Evolutionary conservation across 225 moss, liverwort and hornwort genomes (phyloP), one percentile per base, ranked within the genome.

Genomic region (Thuidium tamariscinum): DNA sequence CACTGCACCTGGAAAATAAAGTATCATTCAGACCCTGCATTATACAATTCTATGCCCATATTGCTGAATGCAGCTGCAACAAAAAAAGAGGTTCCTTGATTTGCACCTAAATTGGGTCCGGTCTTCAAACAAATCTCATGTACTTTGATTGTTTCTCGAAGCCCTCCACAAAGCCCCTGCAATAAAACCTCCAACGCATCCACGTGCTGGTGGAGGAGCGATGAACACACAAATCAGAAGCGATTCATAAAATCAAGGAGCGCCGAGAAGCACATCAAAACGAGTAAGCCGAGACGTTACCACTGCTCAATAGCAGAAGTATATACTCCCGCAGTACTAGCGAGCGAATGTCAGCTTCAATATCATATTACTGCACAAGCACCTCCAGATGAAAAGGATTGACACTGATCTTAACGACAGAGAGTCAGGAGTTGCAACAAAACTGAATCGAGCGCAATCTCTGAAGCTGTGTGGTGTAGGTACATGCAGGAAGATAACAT

Each of bases 41-140:
- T 57, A 52, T 19, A 20, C 65, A 32, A 49, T 61, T 68, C 30
- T 54, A 88, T 32, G 36, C 52, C 29, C 21, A 87, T 62, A 73
- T 41, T 73, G 51, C 65, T 51, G 36, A 81, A 78, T 77, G 72
- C 73, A 81, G 74, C 85, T 85, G 81, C 81, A 29, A 87, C 27
- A 80, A 42, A 82, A 73, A 21, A 72, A 49, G 41, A 61, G 39
- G 61, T 79, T 83, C 62, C 82, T 74, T 60, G 83, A 55, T 59
- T 65, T 77, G 71, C 82, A 96, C 97, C 97, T 88, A 95, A 86
- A 91, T 94, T 95, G 52, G 94, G 91, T 30, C 95, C 95, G n/a
- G 94, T 97, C 86, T 96, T 97, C 57, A 96, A 89, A 84, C 89
- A 95, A 41, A 95, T 93, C 76, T 97, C 97, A 86, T 97, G 95